phyloP scores from a whole-genome alignment of 768 basidiomycete genomes.

The Lactarius quietus region DNA sequence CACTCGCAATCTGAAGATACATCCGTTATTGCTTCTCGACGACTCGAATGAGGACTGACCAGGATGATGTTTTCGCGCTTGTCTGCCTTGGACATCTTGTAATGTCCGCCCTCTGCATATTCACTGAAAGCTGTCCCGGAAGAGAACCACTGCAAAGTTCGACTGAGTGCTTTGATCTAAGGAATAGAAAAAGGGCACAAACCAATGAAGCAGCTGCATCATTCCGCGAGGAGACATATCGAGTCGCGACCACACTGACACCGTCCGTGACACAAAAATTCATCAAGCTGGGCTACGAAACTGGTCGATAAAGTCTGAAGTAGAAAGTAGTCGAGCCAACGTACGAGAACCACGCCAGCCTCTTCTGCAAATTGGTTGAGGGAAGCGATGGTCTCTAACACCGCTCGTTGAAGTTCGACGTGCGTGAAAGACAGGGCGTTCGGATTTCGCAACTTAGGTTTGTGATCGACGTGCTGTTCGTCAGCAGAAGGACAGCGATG shows the following conservation, averaged over 20 bases:
- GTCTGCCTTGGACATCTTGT: constrained; percentile 93
- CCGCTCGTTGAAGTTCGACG: constrained; percentile 69
- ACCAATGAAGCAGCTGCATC: constrained; percentile 73
- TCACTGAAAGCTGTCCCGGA: constrained; percentile 94
- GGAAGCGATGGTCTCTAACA: constrained; percentile 81
- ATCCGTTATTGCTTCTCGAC: background rate
- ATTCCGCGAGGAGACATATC: constrained; percentile 88
- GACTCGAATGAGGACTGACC: constrained; percentile 38
- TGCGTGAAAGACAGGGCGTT: constrained; percentile 73
- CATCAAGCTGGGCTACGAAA: constrained; percentile 72
- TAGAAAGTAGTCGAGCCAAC: constrained; percentile 3
- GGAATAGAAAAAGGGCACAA: background rate
- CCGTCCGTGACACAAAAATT: constrained; percentile 98
- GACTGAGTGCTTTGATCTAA: background rate
- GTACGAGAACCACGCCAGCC: constrained; percentile 68
- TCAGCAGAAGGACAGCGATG: background rate
- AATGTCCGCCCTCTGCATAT: constrained; percentile 83
- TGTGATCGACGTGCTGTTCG: background rate
- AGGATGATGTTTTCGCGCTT: constrained; percentile 96
- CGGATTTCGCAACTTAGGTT: constrained; percentile 68
- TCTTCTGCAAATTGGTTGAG: constrained; percentile 75
- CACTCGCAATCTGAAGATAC: constrained; percentile 65
- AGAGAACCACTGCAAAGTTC: constrained; percentile 76
- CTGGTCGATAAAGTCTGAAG: constrained; percentile 5
- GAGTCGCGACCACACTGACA: constrained; percentile 86